Conservation (phyloP, 2,329 filamentous ascomycete species). For the Phialophora macrospora region DNA sequence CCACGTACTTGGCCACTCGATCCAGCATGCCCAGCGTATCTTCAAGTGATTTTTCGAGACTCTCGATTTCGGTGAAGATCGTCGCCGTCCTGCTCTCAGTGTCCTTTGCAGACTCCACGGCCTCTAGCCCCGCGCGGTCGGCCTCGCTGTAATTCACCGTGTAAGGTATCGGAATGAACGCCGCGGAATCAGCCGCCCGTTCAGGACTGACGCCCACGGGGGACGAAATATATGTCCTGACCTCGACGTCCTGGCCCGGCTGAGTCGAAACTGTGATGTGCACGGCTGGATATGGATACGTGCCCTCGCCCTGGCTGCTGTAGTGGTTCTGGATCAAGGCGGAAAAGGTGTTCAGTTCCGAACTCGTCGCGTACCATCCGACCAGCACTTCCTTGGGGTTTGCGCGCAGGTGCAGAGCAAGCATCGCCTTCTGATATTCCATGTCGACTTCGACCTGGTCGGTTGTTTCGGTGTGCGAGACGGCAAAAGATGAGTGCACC, state of each 20-base stretch:
- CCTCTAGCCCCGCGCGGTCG: conserved; percentile 76
- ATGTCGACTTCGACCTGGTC: conserved; percentile 99
- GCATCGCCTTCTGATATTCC: conserved; percentile 99
- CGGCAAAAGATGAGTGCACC: conserved; percentile 94
- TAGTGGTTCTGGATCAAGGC: conserved; percentile 99
- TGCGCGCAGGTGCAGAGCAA: conserved; percentile 89
- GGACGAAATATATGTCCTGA: conserved; percentile 91
- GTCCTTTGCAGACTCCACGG: conserved; percentile 82
- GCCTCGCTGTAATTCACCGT: conserved; percentile 87
- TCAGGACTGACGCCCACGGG: conserved; percentile 94
- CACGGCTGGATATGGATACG: conserved; percentile 94
- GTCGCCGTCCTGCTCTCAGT: conserved; percentile 73
- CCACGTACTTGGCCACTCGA: conserved; percentile 88
- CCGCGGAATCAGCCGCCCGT: conserved; percentile 90
- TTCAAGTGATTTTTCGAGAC: conserved; percentile 81
- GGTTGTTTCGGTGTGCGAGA: conserved; percentile 96
- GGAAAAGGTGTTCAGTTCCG: conserved; percentile 97
- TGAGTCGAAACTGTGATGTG: conserved; percentile 94
- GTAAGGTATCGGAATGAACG: conserved; percentile 97
- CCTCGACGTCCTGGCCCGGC: conserved; percentile 84
- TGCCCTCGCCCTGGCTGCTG: conserved; percentile 93
- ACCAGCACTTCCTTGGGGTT: conserved; percentile 92
- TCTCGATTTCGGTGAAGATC: conserved; percentile 86
- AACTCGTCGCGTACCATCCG: conserved; percentile 97
- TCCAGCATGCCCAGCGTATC: conserved; percentile 89